These are phyloP conservation scores for Penicillium pancosmium DNA, from an alignment of 495 filamentous ascomycete species.

Conservation along the genomic window DNA sequence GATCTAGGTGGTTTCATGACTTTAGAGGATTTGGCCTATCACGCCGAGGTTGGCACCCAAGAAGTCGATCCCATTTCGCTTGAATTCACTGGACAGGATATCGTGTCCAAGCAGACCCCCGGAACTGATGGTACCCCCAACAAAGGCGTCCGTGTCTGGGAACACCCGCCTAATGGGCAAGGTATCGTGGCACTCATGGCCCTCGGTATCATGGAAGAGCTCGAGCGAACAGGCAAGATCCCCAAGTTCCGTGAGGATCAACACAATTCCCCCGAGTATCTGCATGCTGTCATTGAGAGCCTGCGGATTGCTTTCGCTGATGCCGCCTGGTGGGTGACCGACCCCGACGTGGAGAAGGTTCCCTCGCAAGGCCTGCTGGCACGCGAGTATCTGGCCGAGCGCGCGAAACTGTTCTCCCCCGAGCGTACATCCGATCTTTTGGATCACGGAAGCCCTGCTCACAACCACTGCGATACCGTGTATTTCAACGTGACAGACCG, in stretches of 20 bases:
- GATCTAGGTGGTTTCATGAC: constrained; percentile 78
- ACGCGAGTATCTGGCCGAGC: constrained; percentile 64
- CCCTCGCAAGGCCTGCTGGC: constrained; percentile 66
- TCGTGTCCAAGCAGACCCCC: constrained; percentile 48
- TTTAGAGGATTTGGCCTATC: constrained; percentile 76
- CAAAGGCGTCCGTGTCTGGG: constrained; percentile 82
- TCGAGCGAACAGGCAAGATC: constrained; percentile 74
- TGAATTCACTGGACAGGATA: constrained; percentile 70
- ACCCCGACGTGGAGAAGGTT: constrained; percentile 69
- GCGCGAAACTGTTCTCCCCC: constrained; percentile 70
- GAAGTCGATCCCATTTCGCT: constrained; percentile 80
- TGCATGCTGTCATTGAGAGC: constrained; percentile 87
- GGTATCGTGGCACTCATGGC: constrained; percentile 95
- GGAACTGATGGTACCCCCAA: constrained; percentile 49
- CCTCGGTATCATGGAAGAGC: constrained; percentile 82
- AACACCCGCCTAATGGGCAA: constrained; percentile 97
- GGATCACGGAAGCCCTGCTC: constrained; percentile 68
- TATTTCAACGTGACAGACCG: constrained; percentile 86
- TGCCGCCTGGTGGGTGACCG: constrained; percentile 84
- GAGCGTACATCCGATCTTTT: constrained; percentile 56
- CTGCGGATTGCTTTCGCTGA: constrained; percentile 94
- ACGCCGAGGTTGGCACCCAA: constrained; percentile 74
- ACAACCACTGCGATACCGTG: constrained; percentile 82
- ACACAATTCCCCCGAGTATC: constrained; percentile 77
- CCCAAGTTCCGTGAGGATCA: constrained; percentile 65